Base-by-base conservation (phyloP, 164 flowering plant genomes). In the Tetracentron sinense region DNA sequence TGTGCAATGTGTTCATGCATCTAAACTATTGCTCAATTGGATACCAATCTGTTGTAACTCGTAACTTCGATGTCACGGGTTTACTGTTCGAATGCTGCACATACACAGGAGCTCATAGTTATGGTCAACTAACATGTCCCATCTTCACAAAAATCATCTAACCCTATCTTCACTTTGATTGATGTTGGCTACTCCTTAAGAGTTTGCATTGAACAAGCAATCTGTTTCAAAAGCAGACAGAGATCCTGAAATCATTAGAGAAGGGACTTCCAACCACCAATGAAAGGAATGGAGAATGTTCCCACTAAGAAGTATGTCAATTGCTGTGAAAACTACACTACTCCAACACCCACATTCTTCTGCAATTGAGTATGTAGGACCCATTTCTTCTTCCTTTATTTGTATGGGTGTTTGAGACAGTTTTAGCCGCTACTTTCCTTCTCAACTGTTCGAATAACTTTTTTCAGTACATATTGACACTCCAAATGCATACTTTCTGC, bases 221-320 rank as follows among this genome's bases (percentile, higher is more conserved):
- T 11, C 5, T 16, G 19, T 20, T 38, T 50, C 21, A 42, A 57
- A 63, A 62, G 29, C 44, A 54, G 72, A 66, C 73, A 65, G 35
- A 62, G 71, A 71, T 74, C 15, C 29, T 58, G 65, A 54, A 67
- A 65, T 75, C 47, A 70, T 70, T 71, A 49, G 30, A 68, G 15
- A 11, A 44, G 53, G 16, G 58, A 63, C 62, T 16, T 38, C 2
- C 4, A 38, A 16, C 14, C 14, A 12, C 14, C 44, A 10, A 16
- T 38, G 4, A 53, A 50, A 33, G 42, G 23, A 12, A 26, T 14
- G 44, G 35, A 29, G 54, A 55, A 51, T 42, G 27, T 64, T 51
- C 55, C 54, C 55, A 58, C 52, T 20, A 42, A n/a, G 16, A 23
- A 11, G 17, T 15, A 62, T 46, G 71, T 72, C 75, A 63, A 67